Evolutionary conservation across 2,329 filamentous ascomycete species (phyloP).

Genomic region (Ampelomyces quisqualis): DNA sequence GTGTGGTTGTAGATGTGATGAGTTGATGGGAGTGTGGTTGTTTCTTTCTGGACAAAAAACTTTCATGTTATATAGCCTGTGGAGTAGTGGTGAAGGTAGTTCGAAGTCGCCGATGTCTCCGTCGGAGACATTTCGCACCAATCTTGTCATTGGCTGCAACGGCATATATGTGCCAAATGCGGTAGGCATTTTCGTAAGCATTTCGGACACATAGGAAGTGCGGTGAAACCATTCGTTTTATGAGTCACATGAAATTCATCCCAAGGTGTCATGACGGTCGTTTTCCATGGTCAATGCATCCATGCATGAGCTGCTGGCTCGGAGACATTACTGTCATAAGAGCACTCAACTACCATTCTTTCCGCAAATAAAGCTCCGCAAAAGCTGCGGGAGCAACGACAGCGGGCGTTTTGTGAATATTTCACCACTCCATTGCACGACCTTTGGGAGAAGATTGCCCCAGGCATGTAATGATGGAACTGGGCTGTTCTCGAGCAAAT

Average conservation of each 20-base stretch:
- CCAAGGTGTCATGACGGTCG: no score
- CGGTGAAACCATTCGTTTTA: no score
- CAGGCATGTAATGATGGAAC: no score
- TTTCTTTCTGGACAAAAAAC: not conserved
- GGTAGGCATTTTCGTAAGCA: not conserved
- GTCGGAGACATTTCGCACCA: constrained; percentile 2
- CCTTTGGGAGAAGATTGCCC: no score
- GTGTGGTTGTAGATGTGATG: not conserved
- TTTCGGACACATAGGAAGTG: not conserved
- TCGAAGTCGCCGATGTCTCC: constrained; percentile 19
- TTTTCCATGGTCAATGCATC: not conserved
- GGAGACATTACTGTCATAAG: not conserved
- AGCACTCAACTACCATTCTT: no score
- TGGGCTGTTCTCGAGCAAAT: no score
- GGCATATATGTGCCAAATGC: not conserved
- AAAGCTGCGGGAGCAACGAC: no score
- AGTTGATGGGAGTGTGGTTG: no score
- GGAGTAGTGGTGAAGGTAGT: not conserved
- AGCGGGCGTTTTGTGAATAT: no score
- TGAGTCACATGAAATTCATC: no score
- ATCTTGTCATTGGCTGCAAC: not conserved
- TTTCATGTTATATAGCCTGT: constrained; percentile 1
- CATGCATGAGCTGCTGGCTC: not conserved
- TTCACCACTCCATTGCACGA: no score
- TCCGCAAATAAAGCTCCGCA: no score